A percentile compares a stretch with the other conserved stretches of the same genome.
Evolutionary conservation across 116 monocot genomes (phyloP).

Genomic region (Phalaenopsis hybrid): DNA sequence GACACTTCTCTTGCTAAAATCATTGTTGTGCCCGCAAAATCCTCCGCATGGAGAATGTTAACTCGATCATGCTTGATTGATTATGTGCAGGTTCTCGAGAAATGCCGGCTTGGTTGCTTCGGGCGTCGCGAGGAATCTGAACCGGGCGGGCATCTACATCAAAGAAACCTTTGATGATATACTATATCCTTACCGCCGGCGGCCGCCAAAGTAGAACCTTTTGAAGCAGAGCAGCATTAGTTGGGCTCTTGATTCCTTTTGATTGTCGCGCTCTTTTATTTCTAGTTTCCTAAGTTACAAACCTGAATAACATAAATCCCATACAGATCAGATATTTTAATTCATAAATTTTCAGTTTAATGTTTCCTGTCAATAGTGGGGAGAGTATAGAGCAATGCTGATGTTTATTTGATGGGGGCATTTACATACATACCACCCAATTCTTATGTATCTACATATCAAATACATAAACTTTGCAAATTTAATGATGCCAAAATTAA

Average conservation of each 20-base stretch:
- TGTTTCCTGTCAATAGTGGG: not conserved
- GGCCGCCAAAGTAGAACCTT: slow-evolving; percentile 60
- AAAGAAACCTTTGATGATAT: slow-evolving; percentile 83
- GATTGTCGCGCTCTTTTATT: not conserved
- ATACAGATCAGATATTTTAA: not conserved
- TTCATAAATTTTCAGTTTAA: not conserved
- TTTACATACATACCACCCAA: too few species aligned
- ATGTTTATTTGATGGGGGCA: too few species aligned
- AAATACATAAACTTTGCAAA: too few species aligned
- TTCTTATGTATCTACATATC: too few species aligned
- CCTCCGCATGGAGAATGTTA: not conserved
- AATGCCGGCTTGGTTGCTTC: slow-evolving; percentile 80
- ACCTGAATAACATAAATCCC: not conserved
- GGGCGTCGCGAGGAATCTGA: slow-evolving; percentile 62
- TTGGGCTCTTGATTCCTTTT: not conserved
- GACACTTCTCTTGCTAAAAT: not conserved
- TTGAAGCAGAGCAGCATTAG: not conserved
- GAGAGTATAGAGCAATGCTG: too few species aligned
- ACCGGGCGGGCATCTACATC: slow-evolving; percentile 56
- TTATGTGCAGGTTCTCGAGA: slow-evolving; percentile 60
- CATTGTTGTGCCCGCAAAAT: not conserved
- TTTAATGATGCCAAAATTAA: too few species aligned
- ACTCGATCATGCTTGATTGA: not conserved
- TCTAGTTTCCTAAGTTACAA: not conserved
- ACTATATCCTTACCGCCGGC: slow-evolving; percentile 69